phyloP scores from a whole-genome alignment of 2,329 filamentous ascomycete species.

The Beauveria brongniartii region DNA sequence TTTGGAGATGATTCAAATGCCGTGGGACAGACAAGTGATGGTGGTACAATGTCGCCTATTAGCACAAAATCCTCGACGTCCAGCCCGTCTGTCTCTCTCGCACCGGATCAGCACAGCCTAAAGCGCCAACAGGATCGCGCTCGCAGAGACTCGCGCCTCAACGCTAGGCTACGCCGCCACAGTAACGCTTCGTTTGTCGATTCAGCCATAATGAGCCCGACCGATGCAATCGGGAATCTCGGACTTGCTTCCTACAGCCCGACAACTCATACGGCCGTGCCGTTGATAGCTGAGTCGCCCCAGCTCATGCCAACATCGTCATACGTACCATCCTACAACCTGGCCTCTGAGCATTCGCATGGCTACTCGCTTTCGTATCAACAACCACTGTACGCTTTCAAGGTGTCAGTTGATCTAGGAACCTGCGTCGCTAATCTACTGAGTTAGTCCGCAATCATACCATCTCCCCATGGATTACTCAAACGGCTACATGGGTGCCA shows the following conservation, averaged over 20 bases:
- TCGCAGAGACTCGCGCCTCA: slow-evolving; percentile 49
- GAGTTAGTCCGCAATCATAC: slow-evolving; percentile 21
- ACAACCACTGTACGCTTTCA: slow-evolving; percentile 27
- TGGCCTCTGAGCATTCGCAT: slow-evolving; percentile 35
- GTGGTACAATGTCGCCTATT: neutral
- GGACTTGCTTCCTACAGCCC: slow-evolving; percentile 44
- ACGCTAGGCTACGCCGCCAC: slow-evolving; percentile 41
- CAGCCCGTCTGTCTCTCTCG: slow-evolving; percentile 47
- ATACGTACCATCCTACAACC: slow-evolving; percentile 44
- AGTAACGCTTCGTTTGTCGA: slow-evolving; percentile 37
- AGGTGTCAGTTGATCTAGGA: too few species aligned
- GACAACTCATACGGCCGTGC: slow-evolving; percentile 37
- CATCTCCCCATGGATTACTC: slow-evolving; percentile 38
- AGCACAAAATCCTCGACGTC: slow-evolving; percentile 42
- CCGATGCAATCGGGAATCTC: slow-evolving; percentile 34
- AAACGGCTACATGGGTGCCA: slow-evolving; percentile 11
- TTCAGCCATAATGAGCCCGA: slow-evolving; percentile 25
- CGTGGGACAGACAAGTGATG: neutral
- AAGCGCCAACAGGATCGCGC: slow-evolving; percentile 53
- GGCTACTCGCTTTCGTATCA: slow-evolving; percentile 27
- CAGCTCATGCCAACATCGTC: slow-evolving; percentile 33
- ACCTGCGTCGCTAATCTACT: neutral
- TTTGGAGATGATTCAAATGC: neutral
- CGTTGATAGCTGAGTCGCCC: slow-evolving; percentile 42
- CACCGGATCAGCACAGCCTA: slow-evolving; percentile 52